A percentile compares a stretch with the other conserved stretches of the same genome.
These are phyloP conservation scores for Lasiosphaeriaceae sp. DNA, from an alignment of 495 filamentous ascomycete species.

Conservation along the genomic window DNA sequence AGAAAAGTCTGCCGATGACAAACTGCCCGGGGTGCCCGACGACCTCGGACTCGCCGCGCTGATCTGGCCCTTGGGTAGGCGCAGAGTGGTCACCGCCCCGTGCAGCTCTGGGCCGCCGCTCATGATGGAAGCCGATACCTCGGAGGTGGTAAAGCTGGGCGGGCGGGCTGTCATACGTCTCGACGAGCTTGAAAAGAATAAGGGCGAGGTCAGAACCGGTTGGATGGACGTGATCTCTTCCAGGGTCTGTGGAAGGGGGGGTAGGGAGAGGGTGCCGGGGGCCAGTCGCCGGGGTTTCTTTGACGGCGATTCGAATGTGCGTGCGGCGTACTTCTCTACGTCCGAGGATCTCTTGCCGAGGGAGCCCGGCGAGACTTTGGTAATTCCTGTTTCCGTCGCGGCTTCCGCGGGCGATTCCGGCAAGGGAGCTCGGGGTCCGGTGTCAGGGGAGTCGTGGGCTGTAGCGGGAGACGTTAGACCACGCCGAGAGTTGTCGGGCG, in stretches of 20 bases:
- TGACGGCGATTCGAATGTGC: conserved; percentile 15
- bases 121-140: conserved; percentile 57
- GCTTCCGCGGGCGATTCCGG: neutral
- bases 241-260: conserved; percentile 19
- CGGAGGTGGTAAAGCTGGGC: conserved; percentile 51
- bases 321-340: conserved; percentile 5
- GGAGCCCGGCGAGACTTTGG: neutral
- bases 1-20: conserved; percentile 39
- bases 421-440: conserved; percentile 1
- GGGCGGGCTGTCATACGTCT: conserved; percentile 44
- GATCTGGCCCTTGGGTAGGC: conserved; percentile 57
- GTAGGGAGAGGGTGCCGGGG: conserved; percentile 25
- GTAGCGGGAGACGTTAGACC: conserved; percentile 15
- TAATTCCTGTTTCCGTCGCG: neutral
- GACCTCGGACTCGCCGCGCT: conserved; percentile 46
- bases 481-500: conserved; percentile 20
- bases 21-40: conserved; percentile 45
- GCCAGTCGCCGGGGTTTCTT: conserved; percentile 23
- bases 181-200: conserved; percentile 56
- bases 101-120: conserved; percentile 44
- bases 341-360: conserved; percentile 16
- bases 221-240: conserved; percentile 22
- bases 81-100: conserved; percentile 60
- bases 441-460: conserved; percentile 3
- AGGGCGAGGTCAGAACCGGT: conserved; percentile 37